phyloP scores from a whole-genome alignment of 2,329 filamentous ascomycete species.

The Botrytis byssoidea region DNA sequence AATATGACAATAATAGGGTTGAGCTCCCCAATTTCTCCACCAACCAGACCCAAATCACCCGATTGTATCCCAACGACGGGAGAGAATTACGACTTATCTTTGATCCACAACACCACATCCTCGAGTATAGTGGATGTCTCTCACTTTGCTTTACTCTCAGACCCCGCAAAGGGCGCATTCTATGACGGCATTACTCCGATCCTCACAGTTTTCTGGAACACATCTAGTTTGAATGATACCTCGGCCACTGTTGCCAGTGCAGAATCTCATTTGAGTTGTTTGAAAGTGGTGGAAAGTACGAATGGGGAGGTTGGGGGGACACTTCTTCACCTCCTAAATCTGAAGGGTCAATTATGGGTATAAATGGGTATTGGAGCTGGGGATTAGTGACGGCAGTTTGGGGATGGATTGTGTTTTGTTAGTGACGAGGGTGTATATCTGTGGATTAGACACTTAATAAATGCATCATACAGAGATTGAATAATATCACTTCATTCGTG shows the following conservation, averaged over 20 bases:
- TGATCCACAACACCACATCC: background rate
- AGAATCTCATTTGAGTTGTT: background rate
- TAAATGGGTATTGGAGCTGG: background rate
- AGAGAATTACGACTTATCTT: constrained; percentile 8
- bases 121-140: background rate
- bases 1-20: background rate
- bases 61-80: background rate
- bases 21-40: background rate
- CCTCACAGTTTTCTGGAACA: background rate
- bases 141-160: background rate
- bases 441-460: background rate
- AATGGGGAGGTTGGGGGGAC: background rate
- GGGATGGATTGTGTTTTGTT: background rate
- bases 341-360: background rate
- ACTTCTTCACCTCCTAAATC: background rate
- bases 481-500: background rate
- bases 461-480: background rate
- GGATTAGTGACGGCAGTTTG: background rate
- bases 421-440: background rate
- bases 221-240: background rate
- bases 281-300: background rate
- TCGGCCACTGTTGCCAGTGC: background rate
- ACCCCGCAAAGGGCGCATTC: background rate
- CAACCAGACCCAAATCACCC: background rate
- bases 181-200: background rate